Percentiles rank a stretch among this genome's conserved stretches.
These are phyloP conservation scores for Micractinium conductrix DNA, from an alignment of 139 green algal genomes.

Conservation along the genomic window DNA sequence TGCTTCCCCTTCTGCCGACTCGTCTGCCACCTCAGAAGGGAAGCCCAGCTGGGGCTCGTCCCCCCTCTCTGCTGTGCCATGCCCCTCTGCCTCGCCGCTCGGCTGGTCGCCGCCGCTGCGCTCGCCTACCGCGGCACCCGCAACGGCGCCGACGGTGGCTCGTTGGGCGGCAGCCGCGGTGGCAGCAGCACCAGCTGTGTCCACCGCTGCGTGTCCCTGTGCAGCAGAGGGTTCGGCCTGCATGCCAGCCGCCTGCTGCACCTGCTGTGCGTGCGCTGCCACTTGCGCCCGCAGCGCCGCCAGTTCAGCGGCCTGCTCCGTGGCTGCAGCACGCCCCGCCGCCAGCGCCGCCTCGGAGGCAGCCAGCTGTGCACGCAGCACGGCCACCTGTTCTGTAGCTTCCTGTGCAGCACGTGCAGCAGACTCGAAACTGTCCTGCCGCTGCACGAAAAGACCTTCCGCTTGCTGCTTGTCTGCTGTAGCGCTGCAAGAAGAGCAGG, in stretches of 20 bases:
- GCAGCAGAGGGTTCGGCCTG: background rate
- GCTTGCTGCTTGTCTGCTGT: no score
- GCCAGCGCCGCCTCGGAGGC: background rate
- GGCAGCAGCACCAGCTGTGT: background rate
- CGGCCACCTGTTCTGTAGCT: background rate
- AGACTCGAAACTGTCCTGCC: no score
- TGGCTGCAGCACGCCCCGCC: background rate
- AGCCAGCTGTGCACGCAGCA: background rate
- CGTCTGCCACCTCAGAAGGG: no score
- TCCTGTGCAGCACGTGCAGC: background rate
- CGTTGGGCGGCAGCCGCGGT: background rate
- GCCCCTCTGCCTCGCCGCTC: background rate
- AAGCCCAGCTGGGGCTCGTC: background rate
- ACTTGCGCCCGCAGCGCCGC: background rate
- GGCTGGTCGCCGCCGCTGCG: background rate
- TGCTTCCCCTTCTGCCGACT: background rate
- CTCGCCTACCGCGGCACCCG: background rate
- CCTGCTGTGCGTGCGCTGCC: background rate
- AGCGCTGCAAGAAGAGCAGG: no score
- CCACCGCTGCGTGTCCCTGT: no score
- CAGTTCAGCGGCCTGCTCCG: background rate
- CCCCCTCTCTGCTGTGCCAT: background rate
- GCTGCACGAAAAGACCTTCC: no score
- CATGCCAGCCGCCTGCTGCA: background rate
- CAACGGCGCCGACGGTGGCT: background rate